Evolutionary conservation across 306 rosid genomes (phyloP).

Genomic region (Hippophae gyantsensis): DNA sequence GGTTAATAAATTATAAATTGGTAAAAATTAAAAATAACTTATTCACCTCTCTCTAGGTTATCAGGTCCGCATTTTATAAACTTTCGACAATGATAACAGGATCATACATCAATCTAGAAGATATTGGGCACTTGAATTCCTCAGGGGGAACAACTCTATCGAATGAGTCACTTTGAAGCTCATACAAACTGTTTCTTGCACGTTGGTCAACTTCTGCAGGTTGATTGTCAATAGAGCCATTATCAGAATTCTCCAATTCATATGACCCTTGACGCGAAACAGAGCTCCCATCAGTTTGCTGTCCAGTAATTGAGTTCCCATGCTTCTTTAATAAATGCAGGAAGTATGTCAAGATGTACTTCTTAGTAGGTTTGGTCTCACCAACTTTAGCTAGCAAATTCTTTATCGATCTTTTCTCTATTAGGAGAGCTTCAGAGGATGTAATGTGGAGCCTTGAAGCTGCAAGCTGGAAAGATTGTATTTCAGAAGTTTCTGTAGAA

Average conservation of each 20-base stretch:
- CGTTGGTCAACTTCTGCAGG: constrained; percentile 11
- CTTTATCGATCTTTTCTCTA: constrained; percentile 38
- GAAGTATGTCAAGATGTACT: constrained; percentile 31
- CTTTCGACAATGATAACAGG: constrained; percentile 4
- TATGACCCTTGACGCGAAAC: constrained; percentile 6
- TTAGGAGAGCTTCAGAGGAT: constrained; percentile 17
- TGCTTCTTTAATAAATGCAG: constrained; percentile 37
- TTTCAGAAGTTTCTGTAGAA: constrained; percentile 25
- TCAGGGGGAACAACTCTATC: constrained; percentile 12
- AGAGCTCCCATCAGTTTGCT: constrained; percentile 11
- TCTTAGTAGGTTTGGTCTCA: constrained; percentile 18
- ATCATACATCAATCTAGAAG: constrained; percentile 25
- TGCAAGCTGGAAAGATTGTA: constrained; percentile 40
- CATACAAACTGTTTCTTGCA: too few relatives aligned
- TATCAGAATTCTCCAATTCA: not conserved
- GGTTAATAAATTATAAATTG: too few relatives aligned
- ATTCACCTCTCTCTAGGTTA: too few relatives aligned
- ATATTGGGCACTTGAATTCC: constrained; percentile 28
- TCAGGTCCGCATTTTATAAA: too few relatives aligned
- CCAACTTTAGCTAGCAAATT: constrained; percentile 17
- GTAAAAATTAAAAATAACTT: too few relatives aligned
- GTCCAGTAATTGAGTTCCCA: constrained; percentile 14
- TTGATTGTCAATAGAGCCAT: not conserved
- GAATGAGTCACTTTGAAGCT: not conserved
- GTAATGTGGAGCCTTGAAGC: constrained; percentile 31